These are phyloP conservation scores for Pseudozyma tsukubaensis DNA, from an alignment of 1,284 basidiomycete genomes.

Conservation along the genomic window DNA sequence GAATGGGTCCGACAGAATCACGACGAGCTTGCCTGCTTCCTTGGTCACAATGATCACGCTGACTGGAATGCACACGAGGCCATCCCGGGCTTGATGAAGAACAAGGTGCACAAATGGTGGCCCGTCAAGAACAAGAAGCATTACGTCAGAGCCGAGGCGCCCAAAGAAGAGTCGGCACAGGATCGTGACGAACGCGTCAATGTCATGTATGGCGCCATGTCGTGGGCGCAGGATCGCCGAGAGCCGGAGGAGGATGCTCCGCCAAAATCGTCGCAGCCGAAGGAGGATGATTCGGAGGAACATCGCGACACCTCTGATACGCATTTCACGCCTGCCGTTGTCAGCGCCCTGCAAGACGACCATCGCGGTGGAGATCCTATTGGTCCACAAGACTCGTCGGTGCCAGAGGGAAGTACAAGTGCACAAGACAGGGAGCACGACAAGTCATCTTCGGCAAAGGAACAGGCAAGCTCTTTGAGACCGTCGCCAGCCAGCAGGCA, in stretches of 20 bases:
- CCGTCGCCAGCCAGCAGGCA: conserved; percentile 7
- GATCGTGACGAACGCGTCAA: conserved; percentile 41
- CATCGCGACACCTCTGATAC: background rate
- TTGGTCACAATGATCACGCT: conserved; percentile 42
- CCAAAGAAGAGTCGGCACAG: conserved; percentile 38
- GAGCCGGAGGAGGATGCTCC: conserved; percentile 18
- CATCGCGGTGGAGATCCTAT: conserved; percentile 15
- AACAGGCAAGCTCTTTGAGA: background rate
- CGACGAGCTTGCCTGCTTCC: conserved; percentile 47
- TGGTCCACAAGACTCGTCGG: conserved; percentile 31
- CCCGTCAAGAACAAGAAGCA: conserved; percentile 37
- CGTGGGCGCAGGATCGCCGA: conserved; percentile 35
- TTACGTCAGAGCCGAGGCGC: conserved; percentile 32
- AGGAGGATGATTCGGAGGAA: background rate
- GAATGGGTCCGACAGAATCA: conserved; percentile 55
- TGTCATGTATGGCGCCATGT: conserved; percentile 52
- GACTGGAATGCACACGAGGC: conserved; percentile 47
- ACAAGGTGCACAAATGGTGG: conserved; percentile 47
- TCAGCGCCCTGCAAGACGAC: conserved; percentile 13
- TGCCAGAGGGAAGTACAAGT: conserved; percentile 32
- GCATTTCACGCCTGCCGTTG: conserved; percentile 12
- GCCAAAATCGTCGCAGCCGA: conserved; percentile 5
- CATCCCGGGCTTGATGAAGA: conserved; percentile 44
- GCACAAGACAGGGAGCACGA: conserved; percentile 31
- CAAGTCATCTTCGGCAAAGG: background rate